Conservation (phyloP, 352 stramenopile species). For the Phytophthora boehmeriae region DNA sequence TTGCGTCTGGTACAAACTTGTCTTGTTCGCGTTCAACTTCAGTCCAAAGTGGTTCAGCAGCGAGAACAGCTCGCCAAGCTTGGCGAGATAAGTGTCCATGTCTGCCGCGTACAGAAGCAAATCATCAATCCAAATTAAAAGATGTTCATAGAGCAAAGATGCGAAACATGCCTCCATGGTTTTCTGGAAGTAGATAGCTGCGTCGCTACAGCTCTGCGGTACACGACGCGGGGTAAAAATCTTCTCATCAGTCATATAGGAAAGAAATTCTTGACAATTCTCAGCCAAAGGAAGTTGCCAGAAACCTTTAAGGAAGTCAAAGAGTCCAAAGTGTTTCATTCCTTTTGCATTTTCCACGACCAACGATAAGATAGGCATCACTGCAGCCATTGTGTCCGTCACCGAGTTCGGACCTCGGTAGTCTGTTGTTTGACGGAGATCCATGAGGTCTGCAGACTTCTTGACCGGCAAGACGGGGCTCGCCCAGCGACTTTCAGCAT, state of each 20-base stretch:
- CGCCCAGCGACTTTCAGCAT: conserved; percentile 3
- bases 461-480: conserved; percentile 7
- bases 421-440: conserved; percentile 8
- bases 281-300: no score
- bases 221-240: no score
- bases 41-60: conserved; percentile 21
- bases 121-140: no score
- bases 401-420: conserved; percentile 1
- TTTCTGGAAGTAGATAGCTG: conserved; percentile 2
- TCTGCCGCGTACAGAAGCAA: no score
- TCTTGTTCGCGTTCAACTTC: conserved; percentile 29
- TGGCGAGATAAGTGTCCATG: conserved; percentile 24
- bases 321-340: no score
- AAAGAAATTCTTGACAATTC: no score
- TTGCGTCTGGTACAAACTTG: conserved; percentile 17
- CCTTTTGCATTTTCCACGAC: conserved; percentile 13
- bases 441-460: conserved; percentile 1
- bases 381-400: conserved; percentile 2
- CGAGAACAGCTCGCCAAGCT: conserved; percentile 22
- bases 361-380: conserved; percentile 9
- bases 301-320: no score
- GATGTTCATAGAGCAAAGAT: conserved; percentile 1
- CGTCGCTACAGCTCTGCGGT: conserved; percentile 12
- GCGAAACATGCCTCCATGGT: conserved; percentile 9
- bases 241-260: no score